Conservation (phyloP, 2,329 filamentous ascomycete genomes). For the Orbilia javanica region DNA sequence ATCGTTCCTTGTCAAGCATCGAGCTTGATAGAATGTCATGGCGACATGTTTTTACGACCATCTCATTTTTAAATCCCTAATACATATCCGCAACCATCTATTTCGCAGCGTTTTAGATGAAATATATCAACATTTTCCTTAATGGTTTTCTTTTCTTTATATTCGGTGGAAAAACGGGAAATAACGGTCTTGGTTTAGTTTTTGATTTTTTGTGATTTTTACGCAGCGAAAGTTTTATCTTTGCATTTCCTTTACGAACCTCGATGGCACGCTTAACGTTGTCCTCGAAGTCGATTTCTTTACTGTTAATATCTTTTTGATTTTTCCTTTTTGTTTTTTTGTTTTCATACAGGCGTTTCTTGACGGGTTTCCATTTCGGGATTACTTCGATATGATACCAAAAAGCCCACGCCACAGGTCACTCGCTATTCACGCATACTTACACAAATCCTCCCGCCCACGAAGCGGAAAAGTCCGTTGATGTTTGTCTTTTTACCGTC, state of each 20-base stretch:
- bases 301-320: slow-evolving; percentile 39
- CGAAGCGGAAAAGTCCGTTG: slow-evolving; percentile 57
- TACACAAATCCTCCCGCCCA: slow-evolving; percentile 46
- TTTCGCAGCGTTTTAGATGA: slow-evolving; percentile 56
- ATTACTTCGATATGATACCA: slow-evolving; percentile 59
- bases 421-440: slow-evolving; percentile 50
- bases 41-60: slow-evolving; percentile 57
- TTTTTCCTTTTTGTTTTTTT: not conserved
- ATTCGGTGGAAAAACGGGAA: slow-evolving; percentile 51
- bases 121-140: slow-evolving; percentile 44
- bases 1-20: slow-evolving; percentile 25
- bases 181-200: slow-evolving; percentile 50
- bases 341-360: slow-evolving; percentile 58
- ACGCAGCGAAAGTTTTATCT: slow-evolving; percentile 41
- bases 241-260: slow-evolving; percentile 34
- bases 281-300: slow-evolving; percentile 39
- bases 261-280: slow-evolving; percentile 54
- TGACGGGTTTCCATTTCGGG: slow-evolving; percentile 58
- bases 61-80: slow-evolving; percentile 50
- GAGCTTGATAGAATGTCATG: slow-evolving; percentile 50
- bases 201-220: slow-evolving; percentile 28
- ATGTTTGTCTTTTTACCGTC: slow-evolving; percentile 44
- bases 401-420: slow-evolving; percentile 59
- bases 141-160: slow-evolving; percentile 40
- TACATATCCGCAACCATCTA: slow-evolving; percentile 54